These are phyloP conservation scores for Apophysomyces variabilis DNA, from an alignment of 371 early-diverging fungal species.

Conservation along the genomic window DNA sequence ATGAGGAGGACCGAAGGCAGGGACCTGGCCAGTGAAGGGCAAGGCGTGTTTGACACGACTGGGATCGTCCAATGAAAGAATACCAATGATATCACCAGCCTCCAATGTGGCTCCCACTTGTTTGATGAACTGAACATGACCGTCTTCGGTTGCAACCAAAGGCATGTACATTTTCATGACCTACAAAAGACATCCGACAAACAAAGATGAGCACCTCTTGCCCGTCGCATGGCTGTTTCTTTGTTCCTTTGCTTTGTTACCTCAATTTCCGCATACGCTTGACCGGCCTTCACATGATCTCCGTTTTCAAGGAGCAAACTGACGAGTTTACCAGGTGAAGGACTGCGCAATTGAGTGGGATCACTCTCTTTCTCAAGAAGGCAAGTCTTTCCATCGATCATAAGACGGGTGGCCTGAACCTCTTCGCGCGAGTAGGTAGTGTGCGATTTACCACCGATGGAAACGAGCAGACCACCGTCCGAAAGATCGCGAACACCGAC, in stretches of 20 bases:
- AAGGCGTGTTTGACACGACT: constrained; percentile 88
- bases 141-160: constrained; percentile 88
- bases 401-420: constrained; percentile 85
- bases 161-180: constrained; percentile 99
- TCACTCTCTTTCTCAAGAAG: constrained; percentile 95
- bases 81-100: constrained; percentile 94
- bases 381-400: constrained; percentile 91
- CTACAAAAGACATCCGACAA: constrained; percentile 18
- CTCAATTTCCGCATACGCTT: constrained; percentile 98
- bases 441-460: constrained; percentile 88
- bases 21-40: constrained; percentile 88
- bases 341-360: constrained; percentile 93
- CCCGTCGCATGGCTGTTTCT: background rate
- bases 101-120: constrained; percentile 88
- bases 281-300: constrained; percentile 84
- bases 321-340: constrained; percentile 97
- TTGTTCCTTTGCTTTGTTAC: constrained; percentile 19
- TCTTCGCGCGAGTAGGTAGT: constrained; percentile 92
- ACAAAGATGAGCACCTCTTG: constrained; percentile 12
- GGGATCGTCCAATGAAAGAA: constrained; percentile 92
- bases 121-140: constrained; percentile 88
- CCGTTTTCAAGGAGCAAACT: constrained; percentile 92
- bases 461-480: constrained; percentile 93
- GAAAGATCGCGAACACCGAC: constrained; percentile 84
- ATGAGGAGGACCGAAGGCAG: constrained; percentile 77